Conservation (phyloP, 148 eudicot species). For the Selenicereus undatus region DNA sequence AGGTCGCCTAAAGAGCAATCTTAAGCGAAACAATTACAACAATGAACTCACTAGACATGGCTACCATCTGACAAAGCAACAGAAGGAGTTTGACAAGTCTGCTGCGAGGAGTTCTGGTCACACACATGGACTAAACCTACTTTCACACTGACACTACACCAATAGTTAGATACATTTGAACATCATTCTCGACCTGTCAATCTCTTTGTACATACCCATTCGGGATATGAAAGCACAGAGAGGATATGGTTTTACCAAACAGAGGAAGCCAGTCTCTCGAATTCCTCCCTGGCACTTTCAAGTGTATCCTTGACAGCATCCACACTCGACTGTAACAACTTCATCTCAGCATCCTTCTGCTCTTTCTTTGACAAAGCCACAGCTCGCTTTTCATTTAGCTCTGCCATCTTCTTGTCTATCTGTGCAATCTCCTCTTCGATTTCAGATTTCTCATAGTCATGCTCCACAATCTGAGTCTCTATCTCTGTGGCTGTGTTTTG, state of each 20-base stretch:
- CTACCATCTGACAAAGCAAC: slow-evolving; percentile 5
- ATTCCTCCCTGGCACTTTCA: slow-evolving; percentile 28
- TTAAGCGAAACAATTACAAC: slow-evolving; percentile 10
- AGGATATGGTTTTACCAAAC: slow-evolving; percentile 22
- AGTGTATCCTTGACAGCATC: slow-evolving; percentile 22
- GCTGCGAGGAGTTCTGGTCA: slow-evolving; percentile 2
- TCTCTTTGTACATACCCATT: slow-evolving; percentile 21
- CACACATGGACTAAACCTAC: slow-evolving; percentile 22
- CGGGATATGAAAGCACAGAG: not conserved
- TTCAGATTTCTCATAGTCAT: slow-evolving; percentile 24
- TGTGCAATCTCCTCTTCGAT: slow-evolving; percentile 41
- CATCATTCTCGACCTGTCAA: slow-evolving; percentile 4
- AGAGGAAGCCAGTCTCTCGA: slow-evolving; percentile 33
- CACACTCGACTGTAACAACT: slow-evolving; percentile 25
- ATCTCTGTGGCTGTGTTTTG: slow-evolving; percentile 24
- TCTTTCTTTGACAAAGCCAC: slow-evolving; percentile 33
- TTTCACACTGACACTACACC: slow-evolving; percentile 14
- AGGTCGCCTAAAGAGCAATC: not conserved
- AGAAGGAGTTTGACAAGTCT: not conserved
- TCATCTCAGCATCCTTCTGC: slow-evolving; percentile 34
- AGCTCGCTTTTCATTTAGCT: slow-evolving; percentile 39
- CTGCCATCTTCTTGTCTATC: slow-evolving; percentile 39
- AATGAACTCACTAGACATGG: not conserved
- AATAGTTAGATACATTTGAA: slow-evolving; percentile 5
- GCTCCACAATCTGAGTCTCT: slow-evolving; percentile 35